Base-by-base conservation (phyloP, 768 basidiomycete species). In the Phlebiopsis flavidoalba region DNA sequence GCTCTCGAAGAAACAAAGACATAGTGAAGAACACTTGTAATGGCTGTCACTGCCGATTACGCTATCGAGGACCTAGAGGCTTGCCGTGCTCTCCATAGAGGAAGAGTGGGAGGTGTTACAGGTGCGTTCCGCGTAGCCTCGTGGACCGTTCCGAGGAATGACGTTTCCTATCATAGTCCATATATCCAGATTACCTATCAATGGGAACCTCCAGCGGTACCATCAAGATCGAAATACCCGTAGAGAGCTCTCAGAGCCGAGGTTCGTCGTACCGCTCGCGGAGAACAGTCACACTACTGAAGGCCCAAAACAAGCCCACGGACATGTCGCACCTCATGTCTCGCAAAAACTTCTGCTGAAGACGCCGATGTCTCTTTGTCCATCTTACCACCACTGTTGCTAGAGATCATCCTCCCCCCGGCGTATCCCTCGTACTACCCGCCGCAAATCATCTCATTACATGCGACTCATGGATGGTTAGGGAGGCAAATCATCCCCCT, bases 121-220 rank as follows among this genome's bases (percentile, higher is more conserved):
- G 79, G 87, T 85, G 62, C 37, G 76, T 69, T 17, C 40, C 35
- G 59, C 35, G 43, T 61, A 17, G 19, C 15, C 12, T 17, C 46
- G n/a, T 10, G 11, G 10, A 21, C 12, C 4, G 53, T 47, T 46
- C 53, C 24, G 10, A n/a, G 51, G 33, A 33, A 22, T 19, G 10
- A 33, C 21, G 15, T 36, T 26, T 6, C 19, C 7, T 15, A 14
- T 61, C 43, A 8, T 63, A 91, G 89, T 84, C 89, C n/a, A 91
- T 91, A 49, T 88, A 86, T 69, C 90, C 90, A 40, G 87, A 90
- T 68, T 90, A 77, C 67, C 64, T 88, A 43, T 80, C 83, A 5
- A 79, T 74, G 53, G 67, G 72, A 22, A 65, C 70, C 33, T 51
- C 64, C 1, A 70, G 76, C 54, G 76, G 75, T 0, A 64, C 69